These are phyloP conservation scores for Solanum pennellii DNA, from an alignment of 257 asterid genomes.

Conservation along the genomic window DNA sequence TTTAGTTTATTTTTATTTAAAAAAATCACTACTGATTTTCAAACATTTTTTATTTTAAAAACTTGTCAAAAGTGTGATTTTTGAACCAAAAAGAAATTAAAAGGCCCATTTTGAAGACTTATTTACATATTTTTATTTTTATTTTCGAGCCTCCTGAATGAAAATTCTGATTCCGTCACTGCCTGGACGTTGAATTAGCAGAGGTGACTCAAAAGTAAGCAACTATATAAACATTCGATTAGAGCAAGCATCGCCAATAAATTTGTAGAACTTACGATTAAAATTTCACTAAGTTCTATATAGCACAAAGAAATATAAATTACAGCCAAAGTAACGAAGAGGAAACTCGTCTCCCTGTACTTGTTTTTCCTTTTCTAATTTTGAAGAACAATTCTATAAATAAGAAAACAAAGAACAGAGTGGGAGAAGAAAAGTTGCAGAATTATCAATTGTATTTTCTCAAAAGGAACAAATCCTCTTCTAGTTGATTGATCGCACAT, in stretches of 20 bases:
- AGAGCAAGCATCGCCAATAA: not conserved
- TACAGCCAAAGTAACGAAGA: not conserved
- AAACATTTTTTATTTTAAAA: too few species aligned
- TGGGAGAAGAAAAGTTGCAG: not conserved
- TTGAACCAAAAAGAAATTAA: too few species aligned
- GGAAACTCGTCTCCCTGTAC: not conserved
- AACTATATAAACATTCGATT: not conserved
- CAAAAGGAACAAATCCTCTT: conserved; percentile 11
- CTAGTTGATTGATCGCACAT: conserved; percentile 29
- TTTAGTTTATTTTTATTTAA: too few species aligned
- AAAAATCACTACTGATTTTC: too few species aligned
- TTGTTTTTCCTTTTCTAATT: not conserved
- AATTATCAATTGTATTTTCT: not conserved
- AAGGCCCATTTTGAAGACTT: too few species aligned
- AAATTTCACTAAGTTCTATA: not conserved
- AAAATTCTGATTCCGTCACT: too few species aligned
- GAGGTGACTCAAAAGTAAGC: not conserved
- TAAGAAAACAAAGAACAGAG: not conserved
- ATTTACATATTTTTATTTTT: too few species aligned
- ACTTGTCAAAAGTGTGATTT: too few species aligned
- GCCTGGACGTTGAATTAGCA: too few species aligned
- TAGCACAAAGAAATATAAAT: not conserved
- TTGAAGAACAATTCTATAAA: not conserved
- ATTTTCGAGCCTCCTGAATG: too few species aligned
- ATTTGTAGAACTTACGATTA: not conserved